Evolutionary conservation across 108 stramenopile genomes (phyloP), one percentile per base, ranked within the genome.

Genomic region (Nitzschia palea): DNA sequence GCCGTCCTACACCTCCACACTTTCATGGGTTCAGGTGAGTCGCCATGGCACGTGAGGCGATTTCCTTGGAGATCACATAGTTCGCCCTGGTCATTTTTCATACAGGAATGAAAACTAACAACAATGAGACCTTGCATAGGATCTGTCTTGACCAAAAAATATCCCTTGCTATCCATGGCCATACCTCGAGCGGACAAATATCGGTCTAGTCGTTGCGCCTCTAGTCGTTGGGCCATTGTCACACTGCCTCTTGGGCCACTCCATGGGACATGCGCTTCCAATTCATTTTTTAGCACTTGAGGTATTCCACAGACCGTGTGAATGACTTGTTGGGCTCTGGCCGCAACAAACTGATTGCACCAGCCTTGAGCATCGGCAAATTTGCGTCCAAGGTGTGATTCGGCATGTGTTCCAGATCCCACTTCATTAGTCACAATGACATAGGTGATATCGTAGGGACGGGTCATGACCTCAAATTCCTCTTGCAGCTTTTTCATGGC

Each of bases 321-420:
- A 5, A 79, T 32, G 18, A 84, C 80, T 15, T 37, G 23, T n/a
- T 42, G 25, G 5, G 80, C 77, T 51, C 54, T 57, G 8, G 59
- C 35, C 0, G 80, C 80, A 23, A 84, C 80, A 43, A 71, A 65
- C 50, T 84, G 83, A 61, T 80, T 81, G 33, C 78, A 67, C 77
- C 80, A 81, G 4, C 83, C 83, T 59, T 81, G 83, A 32, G 60
- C 58, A 65, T 84, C 83, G 30, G 79, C 77, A 60, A 84, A 81
- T 31, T 65, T 71, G 25, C 84, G 58, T 23, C 80, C 54, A 18
- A 59, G 30, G 2, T 52, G 57, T 30, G 51, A 44, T 14, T 61
- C 51, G 4, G 68, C 70, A 76, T 85, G 83, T 0, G 66, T 55
- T 25, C 83, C 83, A 12, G 78, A 81, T 22, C 83, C 83, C 20